A percentile compares a stretch with the other conserved stretches of the same genome.
phyloP scores from a whole-genome alignment of 2,329 filamentous ascomycete genomes.

The Aspergillus carbonarius region DNA sequence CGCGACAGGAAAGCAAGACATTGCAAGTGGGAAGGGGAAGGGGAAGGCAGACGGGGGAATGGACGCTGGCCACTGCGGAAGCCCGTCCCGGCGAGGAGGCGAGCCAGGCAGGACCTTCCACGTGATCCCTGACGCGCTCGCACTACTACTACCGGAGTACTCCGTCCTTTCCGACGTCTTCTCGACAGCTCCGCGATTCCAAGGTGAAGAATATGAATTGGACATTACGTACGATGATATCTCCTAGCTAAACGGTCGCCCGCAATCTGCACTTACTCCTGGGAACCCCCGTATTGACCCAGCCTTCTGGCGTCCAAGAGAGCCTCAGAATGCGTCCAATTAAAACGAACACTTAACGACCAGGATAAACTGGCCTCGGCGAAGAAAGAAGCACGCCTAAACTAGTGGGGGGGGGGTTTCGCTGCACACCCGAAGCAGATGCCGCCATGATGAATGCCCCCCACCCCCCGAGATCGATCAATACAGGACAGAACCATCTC shows the following conservation, averaged over 20 bases:
- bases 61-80: neutral
- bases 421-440: conserved; percentile 7
- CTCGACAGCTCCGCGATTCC: neutral
- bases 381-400: conserved; percentile 3
- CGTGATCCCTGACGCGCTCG: no score
- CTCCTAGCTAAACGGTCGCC: neutral
- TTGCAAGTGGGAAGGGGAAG: no score
- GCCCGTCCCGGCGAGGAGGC: neutral
- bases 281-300: conserved; percentile 3
- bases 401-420: neutral
- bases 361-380: neutral
- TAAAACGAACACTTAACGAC: conserved; percentile 10
- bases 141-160: neutral
- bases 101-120: neutral
- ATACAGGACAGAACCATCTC: neutral
- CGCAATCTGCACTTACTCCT: conserved; percentile 3
- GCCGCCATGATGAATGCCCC: neutral
- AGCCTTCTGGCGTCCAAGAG: conserved; percentile 3
- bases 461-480: neutral
- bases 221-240: conserved; percentile 9
- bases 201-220: neutral
- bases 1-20: no score
- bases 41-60: no score
- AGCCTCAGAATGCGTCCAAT: conserved; percentile 5
- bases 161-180: neutral